These are phyloP conservation scores for Ceratocystis eucalypticola DNA, from an alignment of 2,329 filamentous ascomycete species.

Conservation along the genomic window DNA sequence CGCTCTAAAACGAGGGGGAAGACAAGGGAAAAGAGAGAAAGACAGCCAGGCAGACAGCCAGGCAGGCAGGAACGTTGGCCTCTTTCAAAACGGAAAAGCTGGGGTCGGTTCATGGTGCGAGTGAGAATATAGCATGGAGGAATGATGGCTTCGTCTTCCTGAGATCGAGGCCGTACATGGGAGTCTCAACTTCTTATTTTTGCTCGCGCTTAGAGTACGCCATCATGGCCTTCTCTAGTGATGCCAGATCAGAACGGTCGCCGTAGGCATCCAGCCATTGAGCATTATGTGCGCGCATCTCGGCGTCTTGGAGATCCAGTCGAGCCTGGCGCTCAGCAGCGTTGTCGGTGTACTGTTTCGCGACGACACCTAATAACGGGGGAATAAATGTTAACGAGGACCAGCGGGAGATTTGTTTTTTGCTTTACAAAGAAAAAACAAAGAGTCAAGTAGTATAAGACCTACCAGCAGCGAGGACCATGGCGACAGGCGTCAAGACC, in stretches of 20 bases:
- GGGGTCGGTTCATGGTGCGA: no score
- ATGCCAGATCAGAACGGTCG: conserved; percentile 35
- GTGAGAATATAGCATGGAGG: no score
- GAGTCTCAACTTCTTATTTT: not conserved
- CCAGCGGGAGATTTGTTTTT: no score
- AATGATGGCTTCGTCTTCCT: not conserved
- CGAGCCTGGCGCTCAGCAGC: conserved; percentile 22
- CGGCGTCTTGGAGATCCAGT: conserved; percentile 27
- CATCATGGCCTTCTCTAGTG: conserved; percentile 35
- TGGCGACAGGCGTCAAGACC: conserved; percentile 24
- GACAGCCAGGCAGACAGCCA: not conserved
- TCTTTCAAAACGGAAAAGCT: not conserved
- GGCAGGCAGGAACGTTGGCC: not conserved
- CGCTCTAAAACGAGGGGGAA: not conserved
- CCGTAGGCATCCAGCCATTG: conserved; percentile 38
- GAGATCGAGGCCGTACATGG: not conserved
- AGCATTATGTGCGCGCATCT: conserved; percentile 29
- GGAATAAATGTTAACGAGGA: not conserved
- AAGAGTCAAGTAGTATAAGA: not conserved
- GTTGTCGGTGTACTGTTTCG: conserved; percentile 12
- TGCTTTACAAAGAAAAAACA: not conserved
- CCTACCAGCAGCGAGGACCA: conserved; percentile 26
- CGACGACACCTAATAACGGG: conserved; percentile 5
- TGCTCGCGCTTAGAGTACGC: conserved; percentile 30
- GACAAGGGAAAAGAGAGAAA: not conserved